phyloP scores from a whole-genome alignment of 2,329 filamentous ascomycete genomes.

The Colletotrichum brevisporum region DNA sequence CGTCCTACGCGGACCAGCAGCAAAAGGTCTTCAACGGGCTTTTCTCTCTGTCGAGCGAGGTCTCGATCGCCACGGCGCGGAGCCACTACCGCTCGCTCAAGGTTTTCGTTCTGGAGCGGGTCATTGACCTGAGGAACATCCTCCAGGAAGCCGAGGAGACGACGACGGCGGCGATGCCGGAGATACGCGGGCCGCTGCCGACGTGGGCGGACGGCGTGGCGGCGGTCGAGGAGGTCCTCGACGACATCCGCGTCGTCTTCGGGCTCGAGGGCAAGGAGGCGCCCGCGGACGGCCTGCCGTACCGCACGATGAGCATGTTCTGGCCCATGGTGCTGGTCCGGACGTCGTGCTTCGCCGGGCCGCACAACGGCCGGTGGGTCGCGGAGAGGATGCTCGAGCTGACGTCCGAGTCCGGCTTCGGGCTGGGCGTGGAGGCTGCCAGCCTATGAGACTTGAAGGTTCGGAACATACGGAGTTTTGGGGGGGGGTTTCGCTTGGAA shows the following conservation, averaged over 20 bases:
- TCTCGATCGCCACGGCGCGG: slow-evolving; percentile 1
- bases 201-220: slow-evolving; percentile 20
- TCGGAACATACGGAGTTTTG: too few species aligned
- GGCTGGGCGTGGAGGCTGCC: slow-evolving; percentile 23
- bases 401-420: slow-evolving; percentile 30
- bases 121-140: slow-evolving; percentile 6
- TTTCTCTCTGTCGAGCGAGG: not conserved
- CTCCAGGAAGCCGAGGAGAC: not conserved
- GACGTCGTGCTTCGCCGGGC: slow-evolving; percentile 29
- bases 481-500: too few species aligned
- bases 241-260: slow-evolving; percentile 29
- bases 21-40: slow-evolving; percentile 26
- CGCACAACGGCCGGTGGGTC: slow-evolving; percentile 25
- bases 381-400: slow-evolving; percentile 29
- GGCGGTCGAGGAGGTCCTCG: slow-evolving; percentile 8
- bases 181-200: not conserved
- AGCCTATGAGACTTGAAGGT: not conserved
- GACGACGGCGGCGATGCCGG: not conserved
- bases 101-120: slow-evolving; percentile 12
- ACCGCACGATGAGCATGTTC: slow-evolving; percentile 37
- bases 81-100: slow-evolving; percentile 28
- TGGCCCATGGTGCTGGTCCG: slow-evolving; percentile 32
- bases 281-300: slow-evolving; percentile 15
- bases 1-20: not conserved
- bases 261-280: slow-evolving; percentile 26